Conservation (phyloP, 495 filamentous ascomycete genomes). For the Hypomontagnella submonticulosa region DNA sequence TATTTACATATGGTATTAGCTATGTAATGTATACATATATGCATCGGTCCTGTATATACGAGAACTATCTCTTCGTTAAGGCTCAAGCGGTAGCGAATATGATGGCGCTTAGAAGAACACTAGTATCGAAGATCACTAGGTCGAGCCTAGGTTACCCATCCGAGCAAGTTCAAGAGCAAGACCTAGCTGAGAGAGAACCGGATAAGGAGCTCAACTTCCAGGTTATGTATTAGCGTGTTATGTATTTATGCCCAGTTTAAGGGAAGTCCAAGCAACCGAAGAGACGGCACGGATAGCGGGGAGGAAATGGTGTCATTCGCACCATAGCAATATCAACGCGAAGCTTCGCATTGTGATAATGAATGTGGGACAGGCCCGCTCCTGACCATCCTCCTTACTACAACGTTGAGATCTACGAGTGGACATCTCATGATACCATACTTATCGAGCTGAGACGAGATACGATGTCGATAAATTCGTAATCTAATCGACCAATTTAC, state of each 20-base stretch:
- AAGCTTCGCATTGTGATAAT: conserved; percentile 9
- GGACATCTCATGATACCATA: conserved; percentile 10
- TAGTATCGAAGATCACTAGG: conserved; percentile 25
- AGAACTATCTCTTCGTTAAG: neutral
- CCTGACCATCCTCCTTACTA: conserved; percentile 2
- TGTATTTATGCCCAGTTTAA: conserved; percentile 8
- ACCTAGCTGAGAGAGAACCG: conserved; percentile 13
- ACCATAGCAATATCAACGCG: conserved; percentile 15
- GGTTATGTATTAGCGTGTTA: conserved; percentile 15
- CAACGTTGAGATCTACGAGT: conserved; percentile 4
- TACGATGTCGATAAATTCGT: conserved; percentile 17
- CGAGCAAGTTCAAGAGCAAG: conserved; percentile 17
- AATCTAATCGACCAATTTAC: conserved; percentile 7
- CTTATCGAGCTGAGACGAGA: conserved; percentile 14
- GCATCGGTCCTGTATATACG: too few species aligned
- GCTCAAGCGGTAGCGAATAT: conserved; percentile 15
- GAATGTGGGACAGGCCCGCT: conserved; percentile 5
- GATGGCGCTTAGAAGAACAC: conserved; percentile 28
- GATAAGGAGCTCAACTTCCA: conserved; percentile 20
- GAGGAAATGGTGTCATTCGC: conserved; percentile 1
- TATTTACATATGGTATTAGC: too few species aligned
- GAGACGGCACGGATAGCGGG: conserved; percentile 10
- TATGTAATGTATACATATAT: too few species aligned
- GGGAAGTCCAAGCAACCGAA: conserved; percentile 11
- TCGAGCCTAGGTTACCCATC: conserved; percentile 15